These are phyloP conservation scores for Cladosporium colombiae DNA, from an alignment of 2,329 filamentous ascomycete species.

Conservation along the genomic window DNA sequence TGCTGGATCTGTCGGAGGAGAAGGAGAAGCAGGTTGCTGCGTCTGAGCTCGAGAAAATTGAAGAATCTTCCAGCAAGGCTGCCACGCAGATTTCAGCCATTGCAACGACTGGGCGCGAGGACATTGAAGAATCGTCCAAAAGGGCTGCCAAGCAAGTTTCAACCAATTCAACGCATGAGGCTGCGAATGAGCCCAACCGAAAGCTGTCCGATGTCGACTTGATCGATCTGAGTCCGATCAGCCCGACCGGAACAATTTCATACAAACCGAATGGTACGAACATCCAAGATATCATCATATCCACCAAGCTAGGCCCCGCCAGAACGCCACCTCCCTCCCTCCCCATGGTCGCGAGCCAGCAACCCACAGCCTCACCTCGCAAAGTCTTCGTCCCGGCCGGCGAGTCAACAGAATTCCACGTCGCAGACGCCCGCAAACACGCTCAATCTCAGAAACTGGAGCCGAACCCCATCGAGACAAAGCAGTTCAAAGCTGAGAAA, in stretches of 20 bases:
- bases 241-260: background rate
- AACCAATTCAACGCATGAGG: too few relatives aligned
- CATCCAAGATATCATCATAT: too few relatives aligned
- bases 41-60: background rate
- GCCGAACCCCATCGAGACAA: background rate
- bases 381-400: conserved; percentile 35
- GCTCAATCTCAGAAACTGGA: background rate
- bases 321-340: background rate
- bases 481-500: background rate
- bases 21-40: background rate
- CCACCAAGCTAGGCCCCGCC: background rate
- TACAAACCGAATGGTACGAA: background rate
- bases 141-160: background rate
- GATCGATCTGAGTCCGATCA: conserved; percentile 8
- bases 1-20: background rate
- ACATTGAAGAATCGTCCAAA: background rate
- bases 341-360: background rate
- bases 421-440: conserved; percentile 27
- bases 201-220: background rate
- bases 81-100: background rate
- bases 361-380: conserved; percentile 17
- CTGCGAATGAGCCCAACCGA: background rate
- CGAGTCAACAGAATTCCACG: conserved; percentile 32
- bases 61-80: background rate
- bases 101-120: background rate